Evolutionary conservation across 2,329 filamentous ascomycete species (phyloP), one percentile per base, ranked within the genome.

Genomic region (Corniculantispora saksenae): DNA sequence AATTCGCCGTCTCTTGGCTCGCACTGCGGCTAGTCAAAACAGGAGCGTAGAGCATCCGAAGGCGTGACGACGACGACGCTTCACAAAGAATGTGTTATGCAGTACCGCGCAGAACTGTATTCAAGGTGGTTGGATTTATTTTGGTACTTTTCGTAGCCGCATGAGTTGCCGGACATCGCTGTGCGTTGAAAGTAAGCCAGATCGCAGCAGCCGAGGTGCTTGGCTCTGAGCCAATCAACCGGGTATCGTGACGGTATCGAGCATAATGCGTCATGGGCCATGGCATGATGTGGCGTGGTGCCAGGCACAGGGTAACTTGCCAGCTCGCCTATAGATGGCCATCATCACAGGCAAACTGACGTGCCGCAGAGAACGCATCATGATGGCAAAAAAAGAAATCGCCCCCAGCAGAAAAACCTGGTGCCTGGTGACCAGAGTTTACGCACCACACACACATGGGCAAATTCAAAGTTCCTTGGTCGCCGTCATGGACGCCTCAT

Each of bases 401-500:
- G 54, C 35, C 35, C 10, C 54, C n/a, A 35, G 40, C 27, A 19
- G n/a, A 13, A 19, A 27, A 29, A 15, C 12, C 45, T 23, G 43
- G 40, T 59, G 56, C 12, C 45, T 23, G 43, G 40, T 59, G 56
- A 50, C 56, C 23, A 45, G 45, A 21, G 3, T 57, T 25, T 45
- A 21, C 40, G 35, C 40, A 45, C 23, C 12, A 23, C 23, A 40
- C 21, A 21, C 38, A 55, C 25, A 47, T 55, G 38, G n/a, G 21
- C 47, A 25, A 38, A 40, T 32, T 21, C 35, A 27, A 61, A n/a
- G 3, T 53, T 51, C 13, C 21, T 21, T 27, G 9, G 35, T 27
- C 25, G 25, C 45, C 61, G 54, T 64, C 54, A 64, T 64, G 29
- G 54, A 64, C 12, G n/a, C 43, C 54, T 55, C 55, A 64, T 59